Conservation (phyloP, 345 rosid genomes). For the Aethionema arabicum region DNA sequence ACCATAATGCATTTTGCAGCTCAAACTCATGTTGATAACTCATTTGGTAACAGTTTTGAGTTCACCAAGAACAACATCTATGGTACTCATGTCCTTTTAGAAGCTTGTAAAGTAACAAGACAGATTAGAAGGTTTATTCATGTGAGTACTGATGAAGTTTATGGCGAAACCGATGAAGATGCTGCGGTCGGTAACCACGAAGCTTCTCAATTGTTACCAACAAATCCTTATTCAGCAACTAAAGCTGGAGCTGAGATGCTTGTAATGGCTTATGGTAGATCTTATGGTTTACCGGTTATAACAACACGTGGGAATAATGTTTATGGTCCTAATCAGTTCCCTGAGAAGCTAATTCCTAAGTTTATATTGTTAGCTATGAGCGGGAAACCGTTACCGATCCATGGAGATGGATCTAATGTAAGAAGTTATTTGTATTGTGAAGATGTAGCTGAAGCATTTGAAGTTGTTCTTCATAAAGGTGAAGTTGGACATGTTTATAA, state of each 20-base stretch:
- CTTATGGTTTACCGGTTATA: constrained; percentile 57
- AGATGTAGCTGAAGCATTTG: constrained; percentile 71
- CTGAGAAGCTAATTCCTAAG: constrained; percentile 65
- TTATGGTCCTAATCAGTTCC: constrained; percentile 65
- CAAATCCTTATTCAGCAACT: constrained; percentile 69
- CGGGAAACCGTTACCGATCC: constrained; percentile 55
- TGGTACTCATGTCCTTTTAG: constrained; percentile 67
- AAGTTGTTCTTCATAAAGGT: constrained; percentile 64
- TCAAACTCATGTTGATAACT: constrained; percentile 67
- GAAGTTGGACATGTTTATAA: constrained; percentile 62
- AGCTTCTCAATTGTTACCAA: constrained; percentile 65
- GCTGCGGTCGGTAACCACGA: constrained; percentile 59
- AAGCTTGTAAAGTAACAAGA: constrained; percentile 60
- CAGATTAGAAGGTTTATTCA: constrained; percentile 62
- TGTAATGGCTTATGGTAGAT: constrained; percentile 64
- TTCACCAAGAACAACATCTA: constrained; percentile 63
- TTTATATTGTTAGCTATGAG: constrained; percentile 60
- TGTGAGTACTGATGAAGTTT: constrained; percentile 70
- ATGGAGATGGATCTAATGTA: constrained; percentile 64
- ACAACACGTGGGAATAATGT: constrained; percentile 69
- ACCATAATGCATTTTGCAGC: constrained; percentile 71
- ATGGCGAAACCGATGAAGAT: constrained; percentile 64
- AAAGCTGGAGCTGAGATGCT: constrained; percentile 74
- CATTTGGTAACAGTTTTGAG: constrained; percentile 65
- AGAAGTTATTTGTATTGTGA: constrained; percentile 60